Base-by-base conservation (phyloP, 495 filamentous ascomycete genomes). In the Trichoderma erinaceum region DNA sequence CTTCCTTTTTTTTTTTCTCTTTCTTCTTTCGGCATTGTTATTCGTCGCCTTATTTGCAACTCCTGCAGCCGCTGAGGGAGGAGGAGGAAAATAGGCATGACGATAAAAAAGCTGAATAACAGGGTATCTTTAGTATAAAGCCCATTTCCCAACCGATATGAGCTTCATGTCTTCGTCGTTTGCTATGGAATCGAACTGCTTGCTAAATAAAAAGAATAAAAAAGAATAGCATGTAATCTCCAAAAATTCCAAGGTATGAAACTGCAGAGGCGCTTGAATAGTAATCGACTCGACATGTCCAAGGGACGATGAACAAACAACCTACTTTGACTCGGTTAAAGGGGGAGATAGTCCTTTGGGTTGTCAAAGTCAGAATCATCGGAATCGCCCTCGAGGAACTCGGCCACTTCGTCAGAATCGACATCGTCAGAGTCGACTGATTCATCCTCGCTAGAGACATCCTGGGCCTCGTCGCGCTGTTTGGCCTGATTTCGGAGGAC, bases 381-480 rank as follows among this genome's bases (percentile, higher is more conserved):
- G 61, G 68, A 63, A 21, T 78, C 80, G 66, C 80, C 77, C 63
- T 77, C 80, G 70, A 84, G 77, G 72, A 91, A 87, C 75, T 96
- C 92, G 63, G 90, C 89, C 66, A 94, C 84, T 65, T 87, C 88
- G 73, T 96, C 93, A 41, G 92, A 97, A 63, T 90, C 89, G 66
- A 94, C 84, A 65, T 87, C 88, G 72, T 96, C 93, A 41, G 92
- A 97, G 74, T 92, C 88, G 71, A 89, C 89, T 72, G 86, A 86
- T 68, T 90, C 88, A 63, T 92, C 91, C 71, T 96, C 92, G 80
- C 92, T 96, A 69, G 91, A 93, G 41, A 92, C 73, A 74, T 96
- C 91, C 75, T 85, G 89, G 72, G 88, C 85, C 66, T 91, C 88
- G 23, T 68, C 58, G 56, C 44, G 41, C 29, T 66, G 66, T 44